Base-by-base conservation (phyloP, 2,329 filamentous ascomycete species). In the Trichoderma koningii region DNA sequence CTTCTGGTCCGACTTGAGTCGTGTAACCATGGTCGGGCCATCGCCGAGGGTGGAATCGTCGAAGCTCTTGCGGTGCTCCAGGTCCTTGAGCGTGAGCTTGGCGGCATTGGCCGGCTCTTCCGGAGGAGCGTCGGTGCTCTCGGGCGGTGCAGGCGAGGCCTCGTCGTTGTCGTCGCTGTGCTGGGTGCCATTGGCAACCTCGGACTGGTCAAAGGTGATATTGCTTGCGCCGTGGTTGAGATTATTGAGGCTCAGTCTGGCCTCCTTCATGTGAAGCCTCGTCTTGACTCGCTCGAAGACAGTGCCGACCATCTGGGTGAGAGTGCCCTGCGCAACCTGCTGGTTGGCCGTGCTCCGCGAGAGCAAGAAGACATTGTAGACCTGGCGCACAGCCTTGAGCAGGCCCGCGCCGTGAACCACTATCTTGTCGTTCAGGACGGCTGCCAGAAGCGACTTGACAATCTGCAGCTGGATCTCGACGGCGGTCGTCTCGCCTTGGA, bases 261-360 rank as follows among this genome's bases (percentile, higher is more conserved):
- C 83, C 74, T 97, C 93, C 76, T 97, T 97, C 81, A 93, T 87
- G 66, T 93, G 89, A 67, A 99, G 80, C 61, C 95, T 85, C 1
- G 86, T 86, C 79, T 95, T 96, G 69, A 99, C 94, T 67, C 95
- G 84, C 77, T 99, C 95, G 72, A 99, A 99, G 3, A 99, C 95
- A 1, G 94, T 98, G 69, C 94, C 93, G 45, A 98, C 92, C 95
- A 99, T 99, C 78, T 99, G 95, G 3, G 94, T 97, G 73, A 99
- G 81, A 4, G 95, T 97, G 3, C 95, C 95, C 76, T 99, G 96
- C 1, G 96, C 96, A 56, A 98, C 92, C 76, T 97, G 93, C 80
- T 99, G 95, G 75, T 98, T 99, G 64, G 92, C 87, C 68, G 90
- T 96, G 69, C 89, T 97, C 74, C 95, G 93, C 70, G 94, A 98